These are phyloP conservation scores for Candida sanyaensis DNA, from an alignment of 1,139 yeast species.

Conservation along the genomic window DNA sequence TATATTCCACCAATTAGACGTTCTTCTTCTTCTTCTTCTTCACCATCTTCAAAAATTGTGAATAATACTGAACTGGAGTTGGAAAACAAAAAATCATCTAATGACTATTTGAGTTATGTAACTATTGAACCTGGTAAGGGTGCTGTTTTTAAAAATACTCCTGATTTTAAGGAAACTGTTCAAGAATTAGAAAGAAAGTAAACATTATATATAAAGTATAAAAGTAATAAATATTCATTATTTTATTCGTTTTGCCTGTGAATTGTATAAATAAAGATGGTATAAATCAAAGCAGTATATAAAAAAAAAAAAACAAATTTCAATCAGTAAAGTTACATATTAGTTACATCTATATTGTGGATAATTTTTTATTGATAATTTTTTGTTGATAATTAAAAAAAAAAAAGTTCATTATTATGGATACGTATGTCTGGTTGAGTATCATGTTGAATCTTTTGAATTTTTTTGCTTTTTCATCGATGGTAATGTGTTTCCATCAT, in stretches of 20 bases:
- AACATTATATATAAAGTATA: background rate
- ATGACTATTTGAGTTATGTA: slow-evolving; percentile 49
- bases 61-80: too few species aligned
- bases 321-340: too few species aligned
- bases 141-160: slow-evolving; percentile 44
- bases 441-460: slow-evolving; percentile 9
- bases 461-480: slow-evolving; percentile 12
- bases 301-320: too few species aligned
- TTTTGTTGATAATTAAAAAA: too few species aligned
- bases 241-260: background rate
- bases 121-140: slow-evolving; percentile 40
- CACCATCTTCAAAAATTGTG: background rate
- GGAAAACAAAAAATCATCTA: background rate
- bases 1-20: slow-evolving; percentile 9
- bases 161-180: slow-evolving; percentile 42
- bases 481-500: slow-evolving; percentile 9
- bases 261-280: too few species aligned
- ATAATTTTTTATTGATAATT: too few species aligned
- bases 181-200: slow-evolving; percentile 22
- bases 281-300: too few species aligned
- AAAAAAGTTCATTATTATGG: too few species aligned
- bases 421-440: too few species aligned
- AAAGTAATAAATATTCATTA: background rate
- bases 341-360: too few species aligned
- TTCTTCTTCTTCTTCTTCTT: background rate